These are phyloP conservation scores for Aspergillus luchuensis DNA, from an alignment of 2,329 filamentous ascomycete genomes.

Conservation along the genomic window DNA sequence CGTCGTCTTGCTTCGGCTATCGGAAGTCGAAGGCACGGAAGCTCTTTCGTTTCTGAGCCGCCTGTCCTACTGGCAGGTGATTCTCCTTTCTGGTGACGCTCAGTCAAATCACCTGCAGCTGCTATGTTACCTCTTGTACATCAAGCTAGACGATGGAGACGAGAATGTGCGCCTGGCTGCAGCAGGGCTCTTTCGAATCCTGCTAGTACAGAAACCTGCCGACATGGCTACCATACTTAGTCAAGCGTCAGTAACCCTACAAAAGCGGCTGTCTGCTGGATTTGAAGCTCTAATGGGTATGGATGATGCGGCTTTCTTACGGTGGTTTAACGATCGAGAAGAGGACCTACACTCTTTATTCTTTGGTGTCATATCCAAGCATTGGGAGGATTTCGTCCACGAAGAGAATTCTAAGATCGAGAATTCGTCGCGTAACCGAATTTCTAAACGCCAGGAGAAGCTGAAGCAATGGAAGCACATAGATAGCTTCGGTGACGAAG, in stretches of 20 bases:
- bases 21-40: slow-evolving; percentile 74
- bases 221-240: slow-evolving; percentile 75
- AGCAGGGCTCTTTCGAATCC: slow-evolving; percentile 84
- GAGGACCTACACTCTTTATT: slow-evolving; percentile 79
- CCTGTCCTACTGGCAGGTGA: slow-evolving; percentile 93
- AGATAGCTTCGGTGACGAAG: slow-evolving; percentile 67
- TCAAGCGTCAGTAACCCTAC: slow-evolving; percentile 69
- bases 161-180: slow-evolving; percentile 71
- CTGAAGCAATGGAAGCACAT: slow-evolving; percentile 78
- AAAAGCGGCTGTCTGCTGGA: slow-evolving; percentile 69
- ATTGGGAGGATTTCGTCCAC: slow-evolving; percentile 85
- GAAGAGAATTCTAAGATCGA: slow-evolving; percentile 79
- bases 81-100: slow-evolving; percentile 75
- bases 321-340: slow-evolving; percentile 84
- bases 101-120: slow-evolving; percentile 83
- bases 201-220: slow-evolving; percentile 88
- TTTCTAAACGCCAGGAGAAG: slow-evolving; percentile 77
- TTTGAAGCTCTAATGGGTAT: slow-evolving; percentile 84
- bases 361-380: slow-evolving; percentile 74
- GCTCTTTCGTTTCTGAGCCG: slow-evolving; percentile 75
- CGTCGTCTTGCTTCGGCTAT: slow-evolving; percentile 76
- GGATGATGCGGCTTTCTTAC: slow-evolving; percentile 83
- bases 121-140: slow-evolving; percentile 90
- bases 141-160: slow-evolving; percentile 74
- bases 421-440: slow-evolving; percentile 70